Evolutionary conservation across 169 alveolate genomes (phyloP), one percentile per base, ranked within the genome.

Genomic region (Cryptosporidium ryanae): DNA sequence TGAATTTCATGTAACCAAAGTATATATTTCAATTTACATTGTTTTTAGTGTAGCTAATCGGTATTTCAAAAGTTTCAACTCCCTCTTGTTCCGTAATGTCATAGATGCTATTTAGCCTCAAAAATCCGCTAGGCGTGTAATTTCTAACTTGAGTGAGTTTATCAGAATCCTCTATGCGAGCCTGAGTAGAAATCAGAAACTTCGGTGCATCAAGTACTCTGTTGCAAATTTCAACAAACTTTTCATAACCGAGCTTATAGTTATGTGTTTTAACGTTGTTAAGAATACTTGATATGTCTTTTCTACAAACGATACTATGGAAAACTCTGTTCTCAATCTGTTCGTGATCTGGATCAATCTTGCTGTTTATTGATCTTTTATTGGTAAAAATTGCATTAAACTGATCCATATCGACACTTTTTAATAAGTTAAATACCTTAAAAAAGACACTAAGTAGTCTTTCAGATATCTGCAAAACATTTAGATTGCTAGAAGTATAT

Each of bases 101-200:
- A 34, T n/a, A 17, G 6, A 63, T 17, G 44, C 68, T 29, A 29
- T 8, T 66, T 4, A 66, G 25, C n/a, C 43, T 66, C 8, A 27
- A 3, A 43, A 66, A 66, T 17, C 65, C 82, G 5, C 25, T n/a
- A 4, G 82, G 82, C 3, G 34, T 23, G 34, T 46, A 66, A 48
- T 66, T 15, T 23, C 46, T 25, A 1, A 66, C 15, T 32, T 25
- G 64, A 25, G 3, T 44, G 23, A n/a, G 34, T 43, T 38, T 38
- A 4, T 66, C 34, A 1, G 27, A 31, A 15, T n/a, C 65, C 7
- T 18, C 31, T 21, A 21, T 10, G 23, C 2, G 8, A 23, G 48
- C 31, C 8, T 66, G 82, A 31, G 29, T 66, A n/a, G 65, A 34
- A 31, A 66, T 12, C 31, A 66, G 55, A 21, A 66, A 66, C 82